Conservation (phyloP, 2,329 filamentous ascomycete genomes). For the Thelonectria discophora region DNA sequence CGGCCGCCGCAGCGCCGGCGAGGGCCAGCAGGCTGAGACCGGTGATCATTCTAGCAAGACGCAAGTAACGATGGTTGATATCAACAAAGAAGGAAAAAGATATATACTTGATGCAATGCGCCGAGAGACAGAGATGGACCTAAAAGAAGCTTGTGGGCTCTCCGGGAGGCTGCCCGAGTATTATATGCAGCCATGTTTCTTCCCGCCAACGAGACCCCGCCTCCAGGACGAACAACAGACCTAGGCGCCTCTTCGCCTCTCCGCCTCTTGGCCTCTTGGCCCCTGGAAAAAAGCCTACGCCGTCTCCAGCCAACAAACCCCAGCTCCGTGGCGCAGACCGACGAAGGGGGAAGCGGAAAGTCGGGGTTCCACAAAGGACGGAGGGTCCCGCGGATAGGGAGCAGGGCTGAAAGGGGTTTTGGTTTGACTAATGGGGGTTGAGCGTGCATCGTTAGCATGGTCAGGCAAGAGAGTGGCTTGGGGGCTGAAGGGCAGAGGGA, state of each 20-base stretch:
- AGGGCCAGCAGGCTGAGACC: conserved; percentile 33
- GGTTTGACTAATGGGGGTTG: conserved; percentile 7
- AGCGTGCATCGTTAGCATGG: background rate
- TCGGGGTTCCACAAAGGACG: conserved; percentile 9
- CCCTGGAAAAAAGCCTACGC: conserved; percentile 13
- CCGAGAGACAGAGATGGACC: background rate
- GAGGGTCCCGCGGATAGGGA: conserved; percentile 4
- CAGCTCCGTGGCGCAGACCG: conserved; percentile 26
- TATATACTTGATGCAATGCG: background rate
- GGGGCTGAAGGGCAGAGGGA: conserved; percentile 2
- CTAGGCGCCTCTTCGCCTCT: background rate
- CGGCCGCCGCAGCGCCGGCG: conserved; percentile 27
- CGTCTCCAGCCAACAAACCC: conserved; percentile 15
- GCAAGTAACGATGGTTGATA: background rate
- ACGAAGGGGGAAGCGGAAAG: background rate
- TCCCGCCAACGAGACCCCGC: background rate
- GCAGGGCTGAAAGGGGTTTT: conserved; percentile 24
- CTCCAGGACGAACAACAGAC: background rate
- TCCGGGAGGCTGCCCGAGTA: conserved; percentile 2
- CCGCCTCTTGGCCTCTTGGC: no score
- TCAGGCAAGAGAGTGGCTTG: background rate
- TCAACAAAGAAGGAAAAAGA: background rate
- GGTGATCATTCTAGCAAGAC: conserved; percentile 30
- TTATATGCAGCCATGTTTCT: conserved; percentile 17
- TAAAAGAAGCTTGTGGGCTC: background rate